A percentile compares a stretch with the other conserved stretches of the same genome.
Evolutionary conservation across 1,284 basidiomycete genomes (phyloP).

Genomic region (Ganoderma lingzhi): DNA sequence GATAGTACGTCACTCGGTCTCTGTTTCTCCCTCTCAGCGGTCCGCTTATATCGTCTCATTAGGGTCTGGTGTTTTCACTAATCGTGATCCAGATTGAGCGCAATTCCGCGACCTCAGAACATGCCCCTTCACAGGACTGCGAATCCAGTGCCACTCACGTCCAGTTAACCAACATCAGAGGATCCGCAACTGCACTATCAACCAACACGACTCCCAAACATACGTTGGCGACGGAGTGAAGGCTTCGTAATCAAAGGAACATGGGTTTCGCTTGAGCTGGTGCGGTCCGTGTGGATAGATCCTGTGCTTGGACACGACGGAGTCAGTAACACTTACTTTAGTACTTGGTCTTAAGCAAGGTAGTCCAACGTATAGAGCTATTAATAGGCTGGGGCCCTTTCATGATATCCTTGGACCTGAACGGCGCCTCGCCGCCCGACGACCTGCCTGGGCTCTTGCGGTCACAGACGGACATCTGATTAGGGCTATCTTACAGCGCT

Average conservation of each 20-base stretch:
- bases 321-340: background rate
- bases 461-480: background rate
- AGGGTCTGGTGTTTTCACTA: constrained; percentile 15
- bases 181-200: background rate
- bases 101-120: background rate
- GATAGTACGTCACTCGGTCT: background rate
- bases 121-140: background rate
- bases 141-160: background rate
- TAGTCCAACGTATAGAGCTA: background rate
- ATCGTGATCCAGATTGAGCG: constrained; percentile 10
- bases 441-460: background rate
- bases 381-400: background rate
- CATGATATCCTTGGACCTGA: background rate
- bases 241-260: background rate
- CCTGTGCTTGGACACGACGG: background rate
- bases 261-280: background rate
- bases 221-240: background rate
- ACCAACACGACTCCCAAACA: background rate
- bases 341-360: background rate
- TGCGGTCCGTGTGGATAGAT: too few species aligned
- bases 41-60: background rate
- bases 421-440: background rate
- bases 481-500: background rate
- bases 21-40: background rate
- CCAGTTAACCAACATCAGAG: background rate